These are phyloP conservation scores for Chaetomium fimeti DNA, from an alignment of 495 filamentous ascomycete genomes.

Conservation along the genomic window DNA sequence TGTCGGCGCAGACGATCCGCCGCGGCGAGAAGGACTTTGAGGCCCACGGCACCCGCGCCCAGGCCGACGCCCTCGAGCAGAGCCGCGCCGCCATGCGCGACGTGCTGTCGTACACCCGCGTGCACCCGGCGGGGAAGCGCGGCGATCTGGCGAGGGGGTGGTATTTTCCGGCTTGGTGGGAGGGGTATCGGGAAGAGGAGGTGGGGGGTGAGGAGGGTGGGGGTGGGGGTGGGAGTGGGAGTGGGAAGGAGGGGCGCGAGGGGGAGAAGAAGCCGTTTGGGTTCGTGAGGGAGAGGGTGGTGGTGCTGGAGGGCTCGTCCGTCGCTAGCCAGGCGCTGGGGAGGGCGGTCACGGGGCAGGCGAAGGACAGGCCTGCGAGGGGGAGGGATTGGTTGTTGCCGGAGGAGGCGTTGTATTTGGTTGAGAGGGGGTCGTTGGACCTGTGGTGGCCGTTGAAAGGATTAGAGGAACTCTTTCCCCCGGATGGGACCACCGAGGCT, in stretches of 20 bases:
- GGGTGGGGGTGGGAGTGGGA: constrained; percentile 24
- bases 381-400: constrained; percentile 78
- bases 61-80: constrained; percentile 69
- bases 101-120: constrained; percentile 69
- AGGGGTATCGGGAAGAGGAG: constrained; percentile 34
- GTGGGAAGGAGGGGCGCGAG: constrained; percentile 15
- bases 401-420: constrained; percentile 84
- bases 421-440: constrained; percentile 84
- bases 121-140: constrained; percentile 51
- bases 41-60: constrained; percentile 78
- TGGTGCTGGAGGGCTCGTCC: constrained; percentile 47
- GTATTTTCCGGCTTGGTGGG: constrained; percentile 54
- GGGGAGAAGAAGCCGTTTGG: constrained; percentile 41
- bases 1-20: constrained; percentile 47
- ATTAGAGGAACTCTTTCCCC: constrained; percentile 43
- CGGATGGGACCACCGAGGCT: neutral
- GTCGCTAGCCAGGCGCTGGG: constrained; percentile 45
- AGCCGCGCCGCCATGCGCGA: constrained; percentile 89
- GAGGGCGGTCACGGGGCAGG: constrained; percentile 42
- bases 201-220: constrained; percentile 24
- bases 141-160: constrained; percentile 56
- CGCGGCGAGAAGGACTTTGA: constrained; percentile 95
- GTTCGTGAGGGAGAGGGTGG: constrained; percentile 48
- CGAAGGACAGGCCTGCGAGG: constrained; percentile 46
- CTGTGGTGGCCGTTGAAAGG: constrained; percentile 67